These are phyloP conservation scores for Hamigera avellanea DNA, from an alignment of 495 filamentous ascomycete genomes.

Conservation along the genomic window DNA sequence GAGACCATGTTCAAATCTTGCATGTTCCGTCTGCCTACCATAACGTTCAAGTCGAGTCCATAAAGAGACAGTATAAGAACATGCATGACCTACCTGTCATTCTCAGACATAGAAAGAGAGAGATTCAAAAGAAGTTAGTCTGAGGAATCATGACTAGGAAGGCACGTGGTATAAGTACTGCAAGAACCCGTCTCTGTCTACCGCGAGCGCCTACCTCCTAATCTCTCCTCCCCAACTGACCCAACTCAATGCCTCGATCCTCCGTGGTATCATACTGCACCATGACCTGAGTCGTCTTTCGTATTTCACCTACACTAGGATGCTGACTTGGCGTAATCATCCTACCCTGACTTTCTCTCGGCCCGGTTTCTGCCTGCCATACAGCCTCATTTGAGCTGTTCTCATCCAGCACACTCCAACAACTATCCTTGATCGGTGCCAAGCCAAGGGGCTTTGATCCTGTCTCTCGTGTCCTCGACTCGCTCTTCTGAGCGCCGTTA, in stretches of 20 bases:
- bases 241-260: neutral
- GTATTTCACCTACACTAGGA: neutral
- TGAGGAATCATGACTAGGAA: too few relatives aligned
- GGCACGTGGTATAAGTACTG: too few relatives aligned
- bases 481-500: neutral
- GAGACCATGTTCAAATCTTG: too few relatives aligned
- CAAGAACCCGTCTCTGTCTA: neutral
- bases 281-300: conserved; percentile 1
- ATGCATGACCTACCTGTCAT: too few relatives aligned
- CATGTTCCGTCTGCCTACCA: too few relatives aligned
- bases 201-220: neutral
- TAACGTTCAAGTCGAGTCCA: too few relatives aligned
- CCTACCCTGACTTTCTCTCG: too few relatives aligned
- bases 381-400: neutral
- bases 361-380: too few relatives aligned
- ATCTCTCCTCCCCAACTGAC: neutral
- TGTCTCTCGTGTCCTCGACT: neutral
- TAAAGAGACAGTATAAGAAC: too few relatives aligned
- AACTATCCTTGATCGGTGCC: neutral
- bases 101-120: too few relatives aligned
- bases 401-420: neutral
- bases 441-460: neutral
- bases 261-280: neutral
- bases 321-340: too few relatives aligned
- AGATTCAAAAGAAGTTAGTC: too few relatives aligned